Evolutionary conservation across 73 alveolate genomes (phyloP), one percentile per base, ranked within the genome.

Genomic region (Urostyla sp.): DNA sequence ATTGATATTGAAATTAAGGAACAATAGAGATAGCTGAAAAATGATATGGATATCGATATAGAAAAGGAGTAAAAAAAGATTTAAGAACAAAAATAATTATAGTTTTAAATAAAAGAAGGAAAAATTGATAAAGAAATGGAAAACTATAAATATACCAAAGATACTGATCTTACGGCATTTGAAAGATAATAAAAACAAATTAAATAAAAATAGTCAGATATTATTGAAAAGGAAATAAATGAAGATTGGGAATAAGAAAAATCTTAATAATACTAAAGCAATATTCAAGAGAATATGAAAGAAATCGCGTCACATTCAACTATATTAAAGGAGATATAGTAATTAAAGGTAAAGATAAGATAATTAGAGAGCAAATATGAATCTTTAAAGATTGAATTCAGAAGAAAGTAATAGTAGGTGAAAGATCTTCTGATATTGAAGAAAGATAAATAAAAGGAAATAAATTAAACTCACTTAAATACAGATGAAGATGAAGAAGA

Each of bases 381-480:
- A 2, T 46, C 44, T 20, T 4, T 23, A 4, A 16, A 1, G 31
- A 69, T n/a, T 46, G 83, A 69, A 16, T 31, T 28, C n/a, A 46
- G 48, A 20, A 3, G 27, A 13, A 44, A 10, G 49, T 26, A 15
- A 26, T 24, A 49, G 15, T 67, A 69, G 23, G 21, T 45, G 0
- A 52, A 40, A 0, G 83, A 69, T 15, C 53, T 69, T 13, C 72
- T 46, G n/a, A 7, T 69, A 54, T 67, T 46, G 11, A 69, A 69
- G 54, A 69, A 55, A 49, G 83, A 69, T 2, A 69, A 69, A 30
- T 52, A 69, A 5, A 45, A 45, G 34, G 34, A 45, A 45, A 23
- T 69, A 16, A 69, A 69, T 16, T 4, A 26, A 16, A 27, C 11
- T 7, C 63, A 66, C 3, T 10, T 15, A 2, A 34, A 27, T 27